Evolutionary conservation across 1,284 basidiomycete genomes (phyloP).

Genomic region (Ganoderma sp.): DNA sequence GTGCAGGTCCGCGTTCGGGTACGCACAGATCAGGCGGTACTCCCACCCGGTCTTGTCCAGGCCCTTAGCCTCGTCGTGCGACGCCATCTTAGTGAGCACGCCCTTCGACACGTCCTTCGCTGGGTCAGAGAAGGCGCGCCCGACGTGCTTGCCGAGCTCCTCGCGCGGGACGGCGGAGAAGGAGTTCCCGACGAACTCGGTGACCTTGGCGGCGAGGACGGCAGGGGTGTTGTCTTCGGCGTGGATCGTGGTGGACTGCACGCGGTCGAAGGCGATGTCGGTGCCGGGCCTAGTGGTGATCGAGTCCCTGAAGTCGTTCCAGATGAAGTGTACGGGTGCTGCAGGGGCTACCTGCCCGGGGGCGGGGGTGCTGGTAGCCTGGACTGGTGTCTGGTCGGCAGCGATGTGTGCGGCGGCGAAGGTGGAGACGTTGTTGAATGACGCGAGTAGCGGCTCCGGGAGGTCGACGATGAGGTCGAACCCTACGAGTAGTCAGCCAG

Average conservation of each 20-base stretch:
- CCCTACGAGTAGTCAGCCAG: background rate
- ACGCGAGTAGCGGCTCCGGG: background rate
- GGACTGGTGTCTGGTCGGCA: background rate
- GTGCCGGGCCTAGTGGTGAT: background rate
- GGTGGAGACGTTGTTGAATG: background rate
- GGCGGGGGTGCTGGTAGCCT: background rate
- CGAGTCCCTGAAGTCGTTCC: background rate
- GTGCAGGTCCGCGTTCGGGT: background rate
- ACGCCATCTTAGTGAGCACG: background rate
- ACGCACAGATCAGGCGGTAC: constrained; percentile 1
- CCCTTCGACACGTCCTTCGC: background rate
- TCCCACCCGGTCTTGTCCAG: background rate
- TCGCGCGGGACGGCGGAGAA: background rate
- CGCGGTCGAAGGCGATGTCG: background rate
- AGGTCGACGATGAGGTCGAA: background rate
- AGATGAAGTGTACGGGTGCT: background rate
- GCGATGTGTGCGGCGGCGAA: background rate
- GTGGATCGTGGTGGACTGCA: background rate
- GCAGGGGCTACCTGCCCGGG: background rate
- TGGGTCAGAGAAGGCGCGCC: background rate
- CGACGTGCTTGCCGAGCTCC: background rate
- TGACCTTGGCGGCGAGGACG: background rate
- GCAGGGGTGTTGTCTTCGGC: background rate
- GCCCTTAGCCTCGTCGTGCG: background rate
- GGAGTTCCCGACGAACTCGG: background rate